Evolutionary conservation across 108 stramenopile species (phyloP).

Genomic region (Epipyxis sp.): DNA sequence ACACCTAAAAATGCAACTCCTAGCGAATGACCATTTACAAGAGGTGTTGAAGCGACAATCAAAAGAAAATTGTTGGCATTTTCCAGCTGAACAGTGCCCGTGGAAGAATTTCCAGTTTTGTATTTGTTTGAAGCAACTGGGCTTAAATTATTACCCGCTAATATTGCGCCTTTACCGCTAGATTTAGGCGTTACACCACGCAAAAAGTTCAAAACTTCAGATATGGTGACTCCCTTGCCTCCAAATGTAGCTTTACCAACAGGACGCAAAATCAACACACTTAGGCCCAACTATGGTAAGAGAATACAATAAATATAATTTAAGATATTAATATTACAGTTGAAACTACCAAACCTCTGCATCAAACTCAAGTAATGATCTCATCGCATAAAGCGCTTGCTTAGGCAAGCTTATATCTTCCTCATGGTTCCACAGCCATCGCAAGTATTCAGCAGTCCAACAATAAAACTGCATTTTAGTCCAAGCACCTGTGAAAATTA

Average conservation of each 20-base stretch:
- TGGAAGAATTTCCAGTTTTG: background rate
- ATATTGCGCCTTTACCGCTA: background rate
- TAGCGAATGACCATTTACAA: background rate
- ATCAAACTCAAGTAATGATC: conserved; percentile 43
- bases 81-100: background rate
- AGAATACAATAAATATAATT: too few species aligned
- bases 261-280: background rate
- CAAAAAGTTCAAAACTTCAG: conserved; percentile 43
- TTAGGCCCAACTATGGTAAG: conserved; percentile 17
- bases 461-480: conserved; percentile 33
- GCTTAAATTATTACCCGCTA: too few species aligned
- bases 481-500: conserved; percentile 36
- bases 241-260: conserved; percentile 15
- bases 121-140: too few species aligned
- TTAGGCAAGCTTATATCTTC: conserved; percentile 21
- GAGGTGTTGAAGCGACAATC: background rate
- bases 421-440: conserved; percentile 38
- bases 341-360: conserved; percentile 39
- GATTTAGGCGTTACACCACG: background rate
- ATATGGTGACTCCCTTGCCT: conserved; percentile 41
- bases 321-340: too few species aligned
- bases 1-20: background rate
- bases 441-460: conserved; percentile 51
- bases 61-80: background rate
- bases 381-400: conserved; percentile 6